Evolutionary conservation across 2,329 filamentous ascomycete species (phyloP).

Genomic region (Sclerotinia spermophila): DNA sequence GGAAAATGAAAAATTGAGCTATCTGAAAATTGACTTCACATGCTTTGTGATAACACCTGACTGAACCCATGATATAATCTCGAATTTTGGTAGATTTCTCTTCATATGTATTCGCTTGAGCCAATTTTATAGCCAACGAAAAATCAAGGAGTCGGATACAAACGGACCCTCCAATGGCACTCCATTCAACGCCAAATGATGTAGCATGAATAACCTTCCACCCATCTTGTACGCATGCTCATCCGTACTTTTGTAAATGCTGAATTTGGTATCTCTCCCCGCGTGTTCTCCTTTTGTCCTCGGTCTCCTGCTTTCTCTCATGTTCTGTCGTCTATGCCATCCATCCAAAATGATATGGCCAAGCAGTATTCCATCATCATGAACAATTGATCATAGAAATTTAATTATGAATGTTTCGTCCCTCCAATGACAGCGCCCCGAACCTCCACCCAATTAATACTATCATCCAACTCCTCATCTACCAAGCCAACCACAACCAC

Average conservation of each 20-base stretch:
- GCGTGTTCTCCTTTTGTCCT: background rate
- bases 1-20: background rate
- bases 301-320: background rate
- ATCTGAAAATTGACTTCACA: background rate
- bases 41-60: background rate
- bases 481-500: conserved; percentile 87
- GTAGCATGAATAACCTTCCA: background rate
- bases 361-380: background rate
- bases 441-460: conserved; percentile 91
- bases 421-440: conserved; percentile 78
- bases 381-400: background rate
- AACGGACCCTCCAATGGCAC: conserved; percentile 1
- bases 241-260: background rate
- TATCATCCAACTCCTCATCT: conserved; percentile 82
- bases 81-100: background rate
- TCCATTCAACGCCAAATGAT: conserved; percentile 17
- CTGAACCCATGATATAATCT: background rate
- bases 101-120: background rate
- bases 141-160: background rate
- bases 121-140: background rate
- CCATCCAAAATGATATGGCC: background rate
- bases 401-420: conserved; percentile 66
- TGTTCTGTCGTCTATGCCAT: background rate
- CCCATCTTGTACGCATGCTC: background rate
- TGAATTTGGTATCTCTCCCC: conserved; percentile 11